Percentiles rank a stretch among this genome's conserved stretches.
These are phyloP conservation scores for Stenogyne calaminthoides DNA, from an alignment of 305 asterid genomes.

Conservation along the genomic window DNA sequence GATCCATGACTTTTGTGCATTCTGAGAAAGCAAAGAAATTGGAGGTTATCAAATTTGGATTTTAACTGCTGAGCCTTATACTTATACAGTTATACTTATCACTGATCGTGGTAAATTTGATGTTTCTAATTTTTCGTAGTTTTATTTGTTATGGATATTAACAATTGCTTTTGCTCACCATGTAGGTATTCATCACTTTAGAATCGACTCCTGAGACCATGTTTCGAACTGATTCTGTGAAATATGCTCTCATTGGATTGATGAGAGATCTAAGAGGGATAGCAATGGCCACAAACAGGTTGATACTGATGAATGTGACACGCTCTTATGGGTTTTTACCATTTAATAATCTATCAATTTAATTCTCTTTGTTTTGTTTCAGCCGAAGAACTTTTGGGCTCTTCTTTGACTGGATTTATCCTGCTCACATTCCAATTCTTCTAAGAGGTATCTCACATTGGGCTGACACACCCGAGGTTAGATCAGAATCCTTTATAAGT, in stretches of 20 bases:
- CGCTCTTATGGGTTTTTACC: conserved; percentile 10
- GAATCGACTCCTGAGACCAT: conserved; percentile 78
- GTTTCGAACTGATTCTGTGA: conserved; percentile 85
- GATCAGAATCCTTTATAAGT: conserved; percentile 27
- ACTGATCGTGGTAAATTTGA: conserved; percentile 15
- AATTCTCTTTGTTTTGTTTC: conserved; percentile 39
- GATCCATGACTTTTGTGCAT: conserved; percentile 1
- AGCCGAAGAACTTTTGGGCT: conserved; percentile 92
- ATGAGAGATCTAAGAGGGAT: conserved; percentile 98
- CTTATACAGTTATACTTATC: background rate
- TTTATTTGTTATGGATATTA: conserved; percentile 20
- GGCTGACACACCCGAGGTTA: conserved; percentile 97
- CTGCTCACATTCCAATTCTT: conserved; percentile 88
- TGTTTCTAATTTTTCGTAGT: conserved; percentile 12
- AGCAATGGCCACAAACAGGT: conserved; percentile 97
- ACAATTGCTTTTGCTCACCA: conserved; percentile 28
- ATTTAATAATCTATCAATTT: conserved; percentile 21
- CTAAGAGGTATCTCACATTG: conserved; percentile 88
- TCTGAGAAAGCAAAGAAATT: conserved; percentile 13
- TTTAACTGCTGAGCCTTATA: background rate
- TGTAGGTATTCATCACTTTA: conserved; percentile 73
- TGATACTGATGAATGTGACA: conserved; percentile 29
- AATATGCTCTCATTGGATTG: conserved; percentile 88
- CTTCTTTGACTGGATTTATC: conserved; percentile 97
- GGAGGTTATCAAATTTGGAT: conserved; percentile 3